Conservation (phyloP, 176 grass and related monocot species). For the Zizania latifolia region DNA sequence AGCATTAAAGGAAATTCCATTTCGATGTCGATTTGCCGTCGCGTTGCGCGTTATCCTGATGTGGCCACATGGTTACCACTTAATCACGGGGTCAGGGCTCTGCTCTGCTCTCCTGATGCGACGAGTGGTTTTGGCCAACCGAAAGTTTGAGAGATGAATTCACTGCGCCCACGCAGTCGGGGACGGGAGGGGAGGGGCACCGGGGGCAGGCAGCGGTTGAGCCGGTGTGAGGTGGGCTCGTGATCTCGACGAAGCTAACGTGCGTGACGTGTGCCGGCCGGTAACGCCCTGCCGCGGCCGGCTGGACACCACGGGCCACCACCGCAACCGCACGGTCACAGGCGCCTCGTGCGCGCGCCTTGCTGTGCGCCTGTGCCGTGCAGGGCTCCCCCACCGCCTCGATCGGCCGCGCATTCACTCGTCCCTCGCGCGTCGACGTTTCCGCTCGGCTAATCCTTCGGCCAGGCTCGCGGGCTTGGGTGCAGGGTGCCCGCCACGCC, state of each 20-base stretch:
- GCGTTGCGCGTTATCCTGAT: not conserved
- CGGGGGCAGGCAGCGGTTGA: not conserved
- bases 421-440: not conserved
- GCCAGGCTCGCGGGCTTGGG: too few relatives aligned
- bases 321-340: not conserved
- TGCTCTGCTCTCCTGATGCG: not conserved
- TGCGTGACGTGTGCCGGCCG: too few relatives aligned
- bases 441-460: not conserved
- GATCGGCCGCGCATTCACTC: not conserved
- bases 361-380: not conserved
- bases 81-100: not conserved
- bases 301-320: too few relatives aligned
- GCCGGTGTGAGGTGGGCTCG: not conserved
- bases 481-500: too few relatives aligned
- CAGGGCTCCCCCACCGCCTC: not conserved
- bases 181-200: not conserved
- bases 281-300: too few relatives aligned
- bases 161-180: not conserved
- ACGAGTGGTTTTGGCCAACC: not conserved
- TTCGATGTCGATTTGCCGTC: not conserved
- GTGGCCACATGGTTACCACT: not conserved
- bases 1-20: not conserved
- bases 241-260: not conserved
- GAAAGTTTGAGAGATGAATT: not conserved
- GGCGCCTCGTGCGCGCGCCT: conserved; percentile 2